These are phyloP conservation scores for Claviceps humidiphila DNA, from an alignment of 2,329 filamentous ascomycete genomes.

Conservation along the genomic window DNA sequence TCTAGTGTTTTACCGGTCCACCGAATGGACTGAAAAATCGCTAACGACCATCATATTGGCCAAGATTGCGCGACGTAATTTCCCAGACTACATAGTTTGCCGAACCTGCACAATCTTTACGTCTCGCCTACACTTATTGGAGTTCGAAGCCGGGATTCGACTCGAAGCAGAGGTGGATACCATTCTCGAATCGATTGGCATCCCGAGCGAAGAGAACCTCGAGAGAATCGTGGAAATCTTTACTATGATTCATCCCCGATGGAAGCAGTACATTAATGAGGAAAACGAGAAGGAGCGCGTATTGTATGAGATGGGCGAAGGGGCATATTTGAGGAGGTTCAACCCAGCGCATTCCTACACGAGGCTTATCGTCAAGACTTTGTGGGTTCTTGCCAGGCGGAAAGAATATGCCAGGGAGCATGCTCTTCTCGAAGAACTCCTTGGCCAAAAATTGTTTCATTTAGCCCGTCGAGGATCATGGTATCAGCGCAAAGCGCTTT, in stretches of 20 bases:
- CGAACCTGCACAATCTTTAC: slow-evolving; percentile 81
- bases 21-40: slow-evolving; percentile 95
- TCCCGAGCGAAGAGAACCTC: slow-evolving; percentile 50
- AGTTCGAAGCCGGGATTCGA: slow-evolving; percentile 78
- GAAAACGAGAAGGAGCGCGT: slow-evolving; percentile 66
- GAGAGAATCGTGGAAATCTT: slow-evolving; percentile 59
- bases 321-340: slow-evolving; percentile 77
- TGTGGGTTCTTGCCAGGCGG: slow-evolving; percentile 63
- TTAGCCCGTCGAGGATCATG: slow-evolving; percentile 72
- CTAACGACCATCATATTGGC: slow-evolving; percentile 89
- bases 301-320: slow-evolving; percentile 71
- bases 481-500: slow-evolving; percentile 88
- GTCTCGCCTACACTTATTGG: slow-evolving; percentile 60
- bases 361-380: slow-evolving; percentile 78
- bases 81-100: slow-evolving; percentile 81
- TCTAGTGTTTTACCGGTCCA: slow-evolving; percentile 89
- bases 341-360: slow-evolving; percentile 91
- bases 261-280: slow-evolving; percentile 58
- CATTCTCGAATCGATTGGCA: slow-evolving; percentile 67
- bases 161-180: slow-evolving; percentile 72
- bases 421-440: slow-evolving; percentile 56
- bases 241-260: slow-evolving; percentile 65
- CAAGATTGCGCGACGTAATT: slow-evolving; percentile 76
- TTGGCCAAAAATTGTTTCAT: slow-evolving; percentile 75
- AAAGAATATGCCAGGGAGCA: slow-evolving; percentile 74